Evolutionary conservation across 768 basidiomycete genomes (phyloP).

Genomic region (Lentinus tigrinus): DNA sequence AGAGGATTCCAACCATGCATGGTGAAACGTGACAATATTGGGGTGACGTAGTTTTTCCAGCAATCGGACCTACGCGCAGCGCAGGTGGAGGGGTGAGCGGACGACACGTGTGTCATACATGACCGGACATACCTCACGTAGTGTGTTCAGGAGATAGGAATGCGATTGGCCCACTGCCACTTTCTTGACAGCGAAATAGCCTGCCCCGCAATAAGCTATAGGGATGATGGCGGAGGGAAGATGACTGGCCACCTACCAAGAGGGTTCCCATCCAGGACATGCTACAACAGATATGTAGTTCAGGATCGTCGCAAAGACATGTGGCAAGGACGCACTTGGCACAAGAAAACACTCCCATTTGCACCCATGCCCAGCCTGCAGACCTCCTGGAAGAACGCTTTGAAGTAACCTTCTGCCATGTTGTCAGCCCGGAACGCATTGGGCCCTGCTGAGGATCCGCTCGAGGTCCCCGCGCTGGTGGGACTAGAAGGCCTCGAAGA

Average conservation of each 20-base stretch:
- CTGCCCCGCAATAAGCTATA: slow-evolving; percentile 31
- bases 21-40: slow-evolving; percentile 95
- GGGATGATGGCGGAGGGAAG: not conserved
- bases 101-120: not conserved
- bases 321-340: slow-evolving; percentile 54
- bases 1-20: slow-evolving; percentile 86
- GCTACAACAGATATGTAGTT: slow-evolving; percentile 38
- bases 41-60: slow-evolving; percentile 86
- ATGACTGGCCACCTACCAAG: slow-evolving; percentile 48
- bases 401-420: slow-evolving; percentile 92
- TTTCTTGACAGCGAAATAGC: slow-evolving; percentile 94
- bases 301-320: not conserved
- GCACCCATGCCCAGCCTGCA: slow-evolving; percentile 92
- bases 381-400: slow-evolving; percentile 90
- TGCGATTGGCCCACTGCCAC: slow-evolving; percentile 93
- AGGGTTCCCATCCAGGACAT: slow-evolving; percentile 83
- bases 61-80: slow-evolving; percentile 62
- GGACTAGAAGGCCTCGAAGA: slow-evolving; percentile 33
- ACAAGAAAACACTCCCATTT: slow-evolving; percentile 86
- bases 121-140: slow-evolving; percentile 58
- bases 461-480: not conserved
- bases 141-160: slow-evolving; percentile 76
- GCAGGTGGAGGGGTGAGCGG: not conserved
- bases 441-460: not conserved
- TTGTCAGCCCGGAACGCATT: slow-evolving; percentile 61